Evolutionary conservation across 148 eudicot genomes (phyloP).

Genomic region (Cornus controversa): DNA sequence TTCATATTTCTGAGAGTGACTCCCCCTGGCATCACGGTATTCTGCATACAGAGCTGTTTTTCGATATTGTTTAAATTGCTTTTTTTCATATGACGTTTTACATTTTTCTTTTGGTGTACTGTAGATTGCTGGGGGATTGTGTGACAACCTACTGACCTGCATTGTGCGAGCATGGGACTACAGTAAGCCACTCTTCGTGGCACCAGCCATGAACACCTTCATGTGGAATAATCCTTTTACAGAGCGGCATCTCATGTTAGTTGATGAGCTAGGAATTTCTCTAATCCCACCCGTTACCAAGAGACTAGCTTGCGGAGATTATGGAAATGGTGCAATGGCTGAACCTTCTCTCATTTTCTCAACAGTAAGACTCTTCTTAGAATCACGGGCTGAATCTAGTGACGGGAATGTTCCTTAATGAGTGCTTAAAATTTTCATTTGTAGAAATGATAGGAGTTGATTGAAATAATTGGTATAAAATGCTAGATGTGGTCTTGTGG

Average conservation of each 20-base stretch:
- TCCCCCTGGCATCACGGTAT: too few relatives aligned
- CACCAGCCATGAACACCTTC: conserved; percentile 93
- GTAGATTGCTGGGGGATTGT: conserved; percentile 90
- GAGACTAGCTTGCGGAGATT: conserved; percentile 91
- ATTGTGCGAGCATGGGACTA: conserved; percentile 96
- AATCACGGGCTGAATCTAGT: conserved; percentile 33
- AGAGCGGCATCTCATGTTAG: conserved; percentile 71
- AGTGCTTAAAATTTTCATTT: neutral
- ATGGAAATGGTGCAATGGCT: conserved; percentile 96
- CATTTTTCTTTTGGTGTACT: neutral
- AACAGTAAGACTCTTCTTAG: conserved; percentile 75
- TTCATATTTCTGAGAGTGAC: too few relatives aligned
- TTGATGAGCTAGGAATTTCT: conserved; percentile 77
- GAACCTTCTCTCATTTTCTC: conserved; percentile 82
- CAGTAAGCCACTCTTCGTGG: conserved; percentile 75
- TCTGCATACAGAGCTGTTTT: too few relatives aligned
- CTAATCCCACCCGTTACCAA: conserved; percentile 83
- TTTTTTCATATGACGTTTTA: too few relatives aligned
- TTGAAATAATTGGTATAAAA: too few relatives aligned
- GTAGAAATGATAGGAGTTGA: too few relatives aligned
- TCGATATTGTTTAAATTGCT: too few relatives aligned
- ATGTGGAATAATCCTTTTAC: conserved; percentile 97
- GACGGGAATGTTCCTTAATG: conserved; percentile 12
- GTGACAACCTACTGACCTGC: conserved; percentile 90
- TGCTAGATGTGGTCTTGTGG: too few relatives aligned